These are phyloP conservation scores for Xylaria intraflava DNA, from an alignment of 495 filamentous ascomycete species.

Conservation along the genomic window DNA sequence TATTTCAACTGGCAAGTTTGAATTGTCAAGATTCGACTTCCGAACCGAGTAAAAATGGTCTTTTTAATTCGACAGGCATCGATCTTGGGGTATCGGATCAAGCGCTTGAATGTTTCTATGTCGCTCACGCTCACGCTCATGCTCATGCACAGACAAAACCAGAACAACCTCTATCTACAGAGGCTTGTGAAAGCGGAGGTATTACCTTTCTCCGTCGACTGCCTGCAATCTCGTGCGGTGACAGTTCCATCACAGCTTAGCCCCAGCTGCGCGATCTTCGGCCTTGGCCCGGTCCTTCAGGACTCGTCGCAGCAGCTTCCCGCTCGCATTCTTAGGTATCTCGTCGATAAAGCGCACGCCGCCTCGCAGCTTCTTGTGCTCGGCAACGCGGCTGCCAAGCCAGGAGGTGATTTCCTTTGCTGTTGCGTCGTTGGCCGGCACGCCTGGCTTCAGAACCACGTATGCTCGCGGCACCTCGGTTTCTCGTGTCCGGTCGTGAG, in stretches of 20 bases:
- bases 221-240: too few species aligned
- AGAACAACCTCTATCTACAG: background rate
- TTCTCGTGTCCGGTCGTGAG: conserved; percentile 61
- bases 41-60: background rate
- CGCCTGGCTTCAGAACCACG: conserved; percentile 57
- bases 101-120: too few species aligned
- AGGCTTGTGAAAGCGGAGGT: too few species aligned
- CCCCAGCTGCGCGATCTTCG: conserved; percentile 25
- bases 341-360: conserved; percentile 75
- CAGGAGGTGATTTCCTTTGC: conserved; percentile 57
- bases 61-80: background rate
- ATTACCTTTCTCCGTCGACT: too few species aligned
- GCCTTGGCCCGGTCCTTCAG: conserved; percentile 35
- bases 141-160: too few species aligned
- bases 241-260: conserved; percentile 17
- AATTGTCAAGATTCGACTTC: background rate
- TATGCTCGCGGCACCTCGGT: conserved; percentile 84
- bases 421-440: conserved; percentile 41
- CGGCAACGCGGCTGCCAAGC: conserved; percentile 47
- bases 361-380: conserved; percentile 67
- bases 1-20: too few species aligned
- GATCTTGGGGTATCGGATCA: background rate
- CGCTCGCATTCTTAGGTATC: conserved; percentile 78
- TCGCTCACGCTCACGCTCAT: background rate
- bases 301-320: conserved; percentile 80